Evolutionary conservation across 169 alveolate genomes (phyloP), one percentile per base, ranked within the genome.

Genomic region (Perkinsus olseni): DNA sequence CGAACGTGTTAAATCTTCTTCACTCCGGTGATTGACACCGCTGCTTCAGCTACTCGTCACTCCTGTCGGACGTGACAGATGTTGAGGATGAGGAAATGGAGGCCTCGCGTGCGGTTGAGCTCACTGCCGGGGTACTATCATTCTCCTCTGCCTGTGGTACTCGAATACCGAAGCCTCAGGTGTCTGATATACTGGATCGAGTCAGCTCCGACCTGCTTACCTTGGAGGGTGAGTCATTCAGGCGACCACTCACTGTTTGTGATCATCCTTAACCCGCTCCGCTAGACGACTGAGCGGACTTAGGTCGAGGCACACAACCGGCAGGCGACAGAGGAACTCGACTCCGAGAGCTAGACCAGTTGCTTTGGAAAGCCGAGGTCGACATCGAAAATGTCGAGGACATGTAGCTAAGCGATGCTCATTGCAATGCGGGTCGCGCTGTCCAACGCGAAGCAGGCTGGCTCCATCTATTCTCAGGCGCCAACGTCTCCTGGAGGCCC

Each of bases 281-380:
- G 36, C 8, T 62, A 13, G 28, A 28, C 31, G 28, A 13, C 0
- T 8, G 31, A 62, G 82, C 1, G 8, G 31, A 21, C 28, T 8
- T 13, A 13, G 82, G 31, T 21, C 37, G 13, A 4, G 82, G 31
- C 31, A 1, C 34, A 24, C 82, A 62, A 1, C 28, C 13, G 82
- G 17, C 82, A 13, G 82, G 34, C 28, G 17, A 62, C 17, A 8
- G 28, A 3, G 34, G 4, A 21, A 13, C 4, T 8, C 82, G 82
- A 6, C 82, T 21, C 1, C 82, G 82, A 3, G 82, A 62, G 82
- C 17, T 95, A 92, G 95, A 93, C 94, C 96, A 94, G 93, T 93
- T 95, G 93, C 95, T 95, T 17, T 95, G 96, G 96, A 94, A 93
- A 74, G 96, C 96, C 24, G 96, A 95, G 91, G 96, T 95, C 36